Conservation (phyloP, 2,329 filamentous ascomycete genomes). For the Ophiostoma sp. region DNA sequence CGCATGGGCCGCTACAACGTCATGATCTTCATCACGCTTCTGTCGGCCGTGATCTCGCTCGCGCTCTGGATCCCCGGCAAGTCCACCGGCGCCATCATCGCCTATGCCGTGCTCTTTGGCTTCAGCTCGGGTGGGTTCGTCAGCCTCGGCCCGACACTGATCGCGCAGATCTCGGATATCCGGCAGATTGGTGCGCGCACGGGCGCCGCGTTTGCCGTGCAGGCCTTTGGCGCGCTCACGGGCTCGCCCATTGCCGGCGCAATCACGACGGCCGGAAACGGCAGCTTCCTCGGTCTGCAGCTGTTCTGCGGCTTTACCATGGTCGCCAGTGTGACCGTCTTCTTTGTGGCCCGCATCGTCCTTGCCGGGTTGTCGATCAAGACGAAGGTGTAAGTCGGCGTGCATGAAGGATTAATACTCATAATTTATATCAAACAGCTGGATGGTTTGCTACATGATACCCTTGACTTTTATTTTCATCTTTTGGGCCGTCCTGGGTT, state of each 20-base stretch:
- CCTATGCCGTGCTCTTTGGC: slow-evolving; percentile 58
- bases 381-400: slow-evolving; percentile 15
- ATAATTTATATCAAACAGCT: not conserved
- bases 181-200: slow-evolving; percentile 52
- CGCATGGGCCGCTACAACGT: slow-evolving; percentile 38
- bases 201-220: slow-evolving; percentile 51
- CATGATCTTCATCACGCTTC: slow-evolving; percentile 42
- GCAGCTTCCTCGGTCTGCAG: slow-evolving; percentile 47
- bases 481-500: not conserved
- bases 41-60: slow-evolving; percentile 38
- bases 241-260: slow-evolving; percentile 55
- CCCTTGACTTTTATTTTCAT: slow-evolving; percentile 13
- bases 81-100: slow-evolving; percentile 50
- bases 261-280: slow-evolving; percentile 40
- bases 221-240: slow-evolving; percentile 53
- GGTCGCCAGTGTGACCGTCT: slow-evolving; percentile 29
- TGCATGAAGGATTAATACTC: too few relatives aligned
- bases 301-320: slow-evolving; percentile 51
- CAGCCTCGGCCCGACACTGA: slow-evolving; percentile 49
- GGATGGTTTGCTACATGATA: not conserved
- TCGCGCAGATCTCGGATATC: slow-evolving; percentile 57
- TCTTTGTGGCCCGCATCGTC: slow-evolving; percentile 27
- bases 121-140: slow-evolving; percentile 61
- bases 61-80: slow-evolving; percentile 41
- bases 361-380: slow-evolving; percentile 30